These are phyloP conservation scores for Oxytropis ochrocephala DNA, from an alignment of 306 rosid genomes.

Conservation along the genomic window DNA sequence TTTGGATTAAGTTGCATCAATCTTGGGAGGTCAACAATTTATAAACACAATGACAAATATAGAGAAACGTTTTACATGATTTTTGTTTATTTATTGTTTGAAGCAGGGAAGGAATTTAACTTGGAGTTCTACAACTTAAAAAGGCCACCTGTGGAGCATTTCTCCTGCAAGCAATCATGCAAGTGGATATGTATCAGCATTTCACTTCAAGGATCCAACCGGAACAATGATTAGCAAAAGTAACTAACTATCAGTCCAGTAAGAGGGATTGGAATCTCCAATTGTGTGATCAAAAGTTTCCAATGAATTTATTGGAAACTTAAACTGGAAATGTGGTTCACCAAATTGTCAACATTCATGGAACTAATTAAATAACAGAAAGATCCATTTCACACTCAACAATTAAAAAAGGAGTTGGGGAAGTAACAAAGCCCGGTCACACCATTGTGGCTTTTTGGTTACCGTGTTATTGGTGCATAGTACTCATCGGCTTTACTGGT, in stretches of 20 bases:
- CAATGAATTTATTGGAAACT: constrained; percentile 12
- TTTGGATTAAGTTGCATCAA: not conserved
- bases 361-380: constrained; percentile 12
- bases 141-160: constrained; percentile 30
- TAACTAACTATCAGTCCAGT: not conserved
- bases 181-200: constrained; percentile 12
- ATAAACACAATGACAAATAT: constrained; percentile 13
- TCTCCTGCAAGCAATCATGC: constrained; percentile 32
- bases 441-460: not conserved
- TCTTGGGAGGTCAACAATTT: not conserved
- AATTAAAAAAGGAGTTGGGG: not conserved
- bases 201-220: constrained; percentile 15
- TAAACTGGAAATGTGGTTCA: constrained; percentile 11
- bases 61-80: constrained; percentile 23
- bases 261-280: constrained; percentile 3
- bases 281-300: not conserved
- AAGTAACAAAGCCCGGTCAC: not conserved
- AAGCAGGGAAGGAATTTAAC: constrained; percentile 28
- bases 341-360: not conserved
- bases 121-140: constrained; percentile 31
- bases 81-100: constrained; percentile 9
- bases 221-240: constrained; percentile 7
- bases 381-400: not conserved
- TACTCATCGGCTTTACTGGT: too few species aligned
- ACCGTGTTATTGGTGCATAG: too few species aligned